Conservation (phyloP, 164 flowering plant species). For the Nelumbo lutea region DNA sequence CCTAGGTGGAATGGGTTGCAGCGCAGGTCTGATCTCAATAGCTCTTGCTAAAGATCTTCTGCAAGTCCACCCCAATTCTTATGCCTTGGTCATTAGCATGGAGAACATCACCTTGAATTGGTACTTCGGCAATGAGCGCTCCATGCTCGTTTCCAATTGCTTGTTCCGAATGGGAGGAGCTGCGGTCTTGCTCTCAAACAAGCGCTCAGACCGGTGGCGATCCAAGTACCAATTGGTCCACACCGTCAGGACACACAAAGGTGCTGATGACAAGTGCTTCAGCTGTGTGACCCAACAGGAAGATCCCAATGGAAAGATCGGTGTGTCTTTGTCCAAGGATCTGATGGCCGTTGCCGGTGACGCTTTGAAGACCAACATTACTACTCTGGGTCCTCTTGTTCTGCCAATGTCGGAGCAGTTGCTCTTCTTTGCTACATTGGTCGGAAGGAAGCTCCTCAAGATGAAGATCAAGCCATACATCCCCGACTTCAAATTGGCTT, state of each 20-base stretch:
- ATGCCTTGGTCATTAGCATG: constrained; percentile 73
- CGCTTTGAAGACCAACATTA: constrained; percentile 83
- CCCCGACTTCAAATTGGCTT: constrained; percentile 82
- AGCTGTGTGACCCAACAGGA: constrained; percentile 66
- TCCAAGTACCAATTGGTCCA: constrained; percentile 72
- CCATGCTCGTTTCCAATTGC: constrained; percentile 84
- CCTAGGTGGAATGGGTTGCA: constrained; percentile 84
- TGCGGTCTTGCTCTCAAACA: constrained; percentile 71
- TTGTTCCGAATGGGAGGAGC: constrained; percentile 87
- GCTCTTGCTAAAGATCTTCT: constrained; percentile 79
- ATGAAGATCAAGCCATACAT: constrained; percentile 83
- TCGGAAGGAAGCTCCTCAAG: constrained; percentile 59
- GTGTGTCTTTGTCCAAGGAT: constrained; percentile 77
- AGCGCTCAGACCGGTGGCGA: constrained; percentile 46
- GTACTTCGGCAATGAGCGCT: constrained; percentile 77
- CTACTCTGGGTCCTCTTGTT: constrained; percentile 82
- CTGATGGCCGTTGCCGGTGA: constrained; percentile 90
- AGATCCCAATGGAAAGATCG: constrained; percentile 56
- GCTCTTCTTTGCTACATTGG: constrained; percentile 66
- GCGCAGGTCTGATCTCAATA: constrained; percentile 74
- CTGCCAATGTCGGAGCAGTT: constrained; percentile 81
- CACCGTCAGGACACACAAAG: constrained; percentile 77
- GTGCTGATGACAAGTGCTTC: constrained; percentile 76
- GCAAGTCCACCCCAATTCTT: constrained; percentile 72
- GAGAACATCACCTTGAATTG: constrained; percentile 78